These are phyloP conservation scores for Acrodontium crateriforme DNA, from an alignment of 2,329 filamentous ascomycete genomes.

Conservation along the genomic window DNA sequence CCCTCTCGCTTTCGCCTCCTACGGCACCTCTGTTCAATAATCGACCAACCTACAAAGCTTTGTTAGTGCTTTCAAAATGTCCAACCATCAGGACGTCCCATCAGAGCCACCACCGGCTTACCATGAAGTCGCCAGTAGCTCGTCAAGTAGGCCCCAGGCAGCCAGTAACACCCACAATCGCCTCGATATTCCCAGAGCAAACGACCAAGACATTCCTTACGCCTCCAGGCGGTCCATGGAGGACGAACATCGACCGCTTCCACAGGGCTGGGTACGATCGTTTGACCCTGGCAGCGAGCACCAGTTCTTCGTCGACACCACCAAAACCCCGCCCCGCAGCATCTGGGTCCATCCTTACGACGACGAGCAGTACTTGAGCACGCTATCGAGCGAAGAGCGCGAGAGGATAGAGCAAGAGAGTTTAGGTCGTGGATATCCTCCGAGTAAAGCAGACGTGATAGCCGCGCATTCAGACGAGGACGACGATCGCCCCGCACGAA, in stretches of 20 bases:
- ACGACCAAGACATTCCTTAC: constrained; percentile 36
- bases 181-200: constrained; percentile 13
- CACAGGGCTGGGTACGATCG: constrained; percentile 42
- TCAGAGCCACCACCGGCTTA: constrained; percentile 9
- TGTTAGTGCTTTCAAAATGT: no score
- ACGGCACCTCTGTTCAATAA: no score
- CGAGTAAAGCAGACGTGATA: constrained; percentile 26
- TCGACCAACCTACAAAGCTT: no score
- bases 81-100: constrained; percentile 7
- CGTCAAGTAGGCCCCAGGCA: constrained; percentile 1
- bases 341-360: constrained; percentile 52
- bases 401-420: constrained; percentile 31
- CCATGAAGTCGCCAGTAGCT: constrained; percentile 5
- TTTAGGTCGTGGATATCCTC: constrained; percentile 20
- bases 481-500: constrained; percentile 12
- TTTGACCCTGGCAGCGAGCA: constrained; percentile 41
- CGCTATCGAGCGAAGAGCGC: constrained; percentile 36
- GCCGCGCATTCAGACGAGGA: constrained; percentile 36
- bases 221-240: constrained; percentile 45
- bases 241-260: constrained; percentile 42
- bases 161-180: constrained; percentile 3
- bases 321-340: constrained; percentile 37
- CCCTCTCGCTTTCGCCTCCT: no score
- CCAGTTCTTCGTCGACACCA: constrained; percentile 51
- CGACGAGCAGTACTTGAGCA: constrained; percentile 39